Evolutionary conservation across 2,329 filamentous ascomycete species (phyloP).

Genomic region (Sporothrix inflata): DNA sequence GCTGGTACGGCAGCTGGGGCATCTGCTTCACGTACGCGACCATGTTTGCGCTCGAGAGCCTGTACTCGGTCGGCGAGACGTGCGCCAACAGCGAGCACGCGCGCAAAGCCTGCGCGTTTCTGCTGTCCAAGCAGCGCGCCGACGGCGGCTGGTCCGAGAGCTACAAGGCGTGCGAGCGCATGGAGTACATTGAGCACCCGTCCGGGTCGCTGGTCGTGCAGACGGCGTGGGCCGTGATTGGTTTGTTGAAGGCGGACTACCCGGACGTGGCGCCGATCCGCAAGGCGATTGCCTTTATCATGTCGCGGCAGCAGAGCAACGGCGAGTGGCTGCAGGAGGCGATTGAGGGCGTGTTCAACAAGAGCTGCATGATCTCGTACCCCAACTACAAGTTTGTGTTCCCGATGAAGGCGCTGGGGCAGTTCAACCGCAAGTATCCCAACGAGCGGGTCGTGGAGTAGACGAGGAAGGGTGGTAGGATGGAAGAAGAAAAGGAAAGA

Average conservation of each 20-base stretch:
- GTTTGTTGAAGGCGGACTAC: constrained; percentile 79
- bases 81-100: constrained; percentile 74
- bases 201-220: constrained; percentile 86
- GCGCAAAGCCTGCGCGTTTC: constrained; percentile 78
- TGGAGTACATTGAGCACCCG: constrained; percentile 73
- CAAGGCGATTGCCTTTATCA: constrained; percentile 77
- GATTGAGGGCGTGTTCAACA: constrained; percentile 98
- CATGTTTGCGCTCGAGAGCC: constrained; percentile 92
- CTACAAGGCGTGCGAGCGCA: constrained; percentile 82
- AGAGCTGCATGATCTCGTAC: constrained; percentile 98
- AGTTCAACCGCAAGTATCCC: constrained; percentile 77
- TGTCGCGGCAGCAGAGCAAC: constrained; percentile 81
- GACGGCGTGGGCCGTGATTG: constrained; percentile 88
- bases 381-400: constrained; percentile 99
- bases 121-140: constrained; percentile 78
- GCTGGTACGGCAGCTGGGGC: constrained; percentile 97
- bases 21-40: constrained; percentile 97
- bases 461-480: neutral
- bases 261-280: constrained; percentile 73
- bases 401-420: constrained; percentile 87
- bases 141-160: constrained; percentile 98
- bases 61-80: constrained; percentile 79
- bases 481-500: neutral
- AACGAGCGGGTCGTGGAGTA: constrained; percentile 56
- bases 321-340: constrained; percentile 95